phyloP scores from a whole-genome alignment of 2,329 filamentous ascomycete species.

The Lachnellula suecica region DNA sequence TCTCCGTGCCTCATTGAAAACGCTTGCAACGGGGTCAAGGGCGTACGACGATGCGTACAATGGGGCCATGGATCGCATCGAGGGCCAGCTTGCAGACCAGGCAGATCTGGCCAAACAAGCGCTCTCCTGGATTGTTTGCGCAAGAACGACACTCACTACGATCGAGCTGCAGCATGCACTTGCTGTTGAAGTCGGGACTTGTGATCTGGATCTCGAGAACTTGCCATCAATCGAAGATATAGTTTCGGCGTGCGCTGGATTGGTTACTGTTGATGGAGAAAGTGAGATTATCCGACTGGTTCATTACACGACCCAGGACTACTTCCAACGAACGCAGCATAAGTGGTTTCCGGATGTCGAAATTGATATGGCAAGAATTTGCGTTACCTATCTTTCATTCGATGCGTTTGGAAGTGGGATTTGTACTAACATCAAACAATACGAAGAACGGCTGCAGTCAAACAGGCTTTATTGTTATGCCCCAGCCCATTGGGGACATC shows the following conservation, averaged over 20 bases:
- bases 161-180: slow-evolving; percentile 33
- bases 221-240: slow-evolving; percentile 8
- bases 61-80: slow-evolving; percentile 35
- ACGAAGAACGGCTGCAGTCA: slow-evolving; percentile 19
- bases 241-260: slow-evolving; percentile 23
- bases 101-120: slow-evolving; percentile 30
- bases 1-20: slow-evolving; percentile 29
- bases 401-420: slow-evolving; percentile 21
- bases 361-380: slow-evolving; percentile 18
- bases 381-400: slow-evolving; percentile 32
- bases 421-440: slow-evolving; percentile 21
- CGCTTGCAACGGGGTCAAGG: slow-evolving; percentile 25
- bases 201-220: slow-evolving; percentile 18
- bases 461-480: slow-evolving; percentile 34
- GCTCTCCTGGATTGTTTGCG: slow-evolving; percentile 22
- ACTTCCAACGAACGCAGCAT: slow-evolving; percentile 18
- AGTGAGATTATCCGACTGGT: slow-evolving; percentile 23
- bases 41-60: slow-evolving; percentile 38
- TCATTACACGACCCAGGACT: slow-evolving; percentile 32
- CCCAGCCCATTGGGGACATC: slow-evolving; percentile 33
- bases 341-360: slow-evolving; percentile 16
- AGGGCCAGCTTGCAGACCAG: slow-evolving; percentile 27
- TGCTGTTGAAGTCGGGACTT: slow-evolving; percentile 16
- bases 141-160: slow-evolving; percentile 23
- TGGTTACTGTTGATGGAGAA: slow-evolving; percentile 25